Evolutionary conservation across 768 basidiomycete species (phyloP), one percentile per base, ranked within the genome.

Genomic region (Mycena latifolia): DNA sequence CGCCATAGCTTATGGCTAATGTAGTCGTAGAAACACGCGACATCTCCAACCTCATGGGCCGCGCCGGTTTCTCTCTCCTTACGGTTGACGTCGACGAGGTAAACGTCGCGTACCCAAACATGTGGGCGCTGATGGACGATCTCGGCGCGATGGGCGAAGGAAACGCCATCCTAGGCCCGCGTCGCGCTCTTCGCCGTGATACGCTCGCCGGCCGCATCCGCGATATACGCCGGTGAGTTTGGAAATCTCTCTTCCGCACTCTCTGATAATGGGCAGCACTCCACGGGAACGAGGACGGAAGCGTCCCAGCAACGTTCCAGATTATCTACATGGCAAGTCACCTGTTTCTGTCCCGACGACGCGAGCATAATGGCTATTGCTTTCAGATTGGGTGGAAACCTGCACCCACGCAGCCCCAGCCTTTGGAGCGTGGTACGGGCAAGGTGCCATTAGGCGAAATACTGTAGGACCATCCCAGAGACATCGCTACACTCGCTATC

Each of bases 11-110:
- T 53, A 53, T 27, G 33, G 37, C 62, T 47, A 58, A n/a, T 47
- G 37, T 46, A 51, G 37, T 43, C 66, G 15, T 61, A 98, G 97
- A 98, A 74, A 95, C 94, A 1, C 89, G 92, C 63, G 96, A 98
- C 74, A 87, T 99, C 58, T 96, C 98, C 8, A 96, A 95, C 66
- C 89, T 99, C 31, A 86, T 99, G 39, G 88, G 90, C 37, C 89
- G 96, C 58, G 97, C 98, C 0, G 97, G 97, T 15, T 98, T 99
- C 77, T 93, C 92, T 0, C 81, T 98, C 24, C 88, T 98, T 20
- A 99, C 98, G 0, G 94, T 99, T 33, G 98, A 99, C 73, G 88
- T 92, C 37, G 98, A 99, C 74, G 98, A 99, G 79, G 85, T 99
- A 9, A 89, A 87, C 69, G 89, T 98, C 39, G 86, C 86, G 9